Evolutionary conservation across 2,329 filamentous ascomycete species (phyloP), one percentile per base, ranked within the genome.

Genomic region (Colletotrichum sidae): DNA sequence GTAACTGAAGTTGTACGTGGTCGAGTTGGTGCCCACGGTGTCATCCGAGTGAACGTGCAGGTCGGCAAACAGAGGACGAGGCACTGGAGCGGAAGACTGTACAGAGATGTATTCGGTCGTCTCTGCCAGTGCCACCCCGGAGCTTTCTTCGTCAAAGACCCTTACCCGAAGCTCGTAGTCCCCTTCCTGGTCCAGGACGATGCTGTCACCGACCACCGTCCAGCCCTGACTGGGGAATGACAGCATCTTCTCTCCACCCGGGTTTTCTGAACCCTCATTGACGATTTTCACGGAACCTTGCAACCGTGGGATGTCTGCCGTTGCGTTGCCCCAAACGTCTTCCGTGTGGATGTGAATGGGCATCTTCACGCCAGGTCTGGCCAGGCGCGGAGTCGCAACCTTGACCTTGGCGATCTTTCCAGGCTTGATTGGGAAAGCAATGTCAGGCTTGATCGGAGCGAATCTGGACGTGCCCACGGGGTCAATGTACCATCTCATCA

Each of bases 31-130:
- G 46, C 75, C 76, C 2, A 79, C 77, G 4, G 75, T 79, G 57
- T 77, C 75, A 52, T 78, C 76, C 0, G 75, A 77, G 67, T 78
- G 75, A 4, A 77, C 76, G 56, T 79, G 76, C 0, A 78, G 72
- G 61, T 77, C 76, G 2, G 72, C 75, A 53, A 73, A 78, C 1
- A 77, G 57, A 0, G 67, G 42, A 1, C 74, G 71, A 15, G 72
- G 70, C 2, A 76, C 66, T 2, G 70, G 63, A 2, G 72, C 42
- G 0, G 52, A 66, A 8, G 56, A 15, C 0, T 69, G 54, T 6
- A 67, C 70, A 1, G 70, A 69, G n/a, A 74, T 52, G 57, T 65
- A 62, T 5, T 70, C 69, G 4, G 25, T 25, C 25, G 25, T 25
- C 4, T 17, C 35, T 2, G 35, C 8, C 0, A 15, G 46, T 17